Percentiles rank a stretch among this genome's conserved stretches.
Evolutionary conservation across 2,329 filamentous ascomycete species (phyloP).

Genomic region (Penicillium occitanis): DNA sequence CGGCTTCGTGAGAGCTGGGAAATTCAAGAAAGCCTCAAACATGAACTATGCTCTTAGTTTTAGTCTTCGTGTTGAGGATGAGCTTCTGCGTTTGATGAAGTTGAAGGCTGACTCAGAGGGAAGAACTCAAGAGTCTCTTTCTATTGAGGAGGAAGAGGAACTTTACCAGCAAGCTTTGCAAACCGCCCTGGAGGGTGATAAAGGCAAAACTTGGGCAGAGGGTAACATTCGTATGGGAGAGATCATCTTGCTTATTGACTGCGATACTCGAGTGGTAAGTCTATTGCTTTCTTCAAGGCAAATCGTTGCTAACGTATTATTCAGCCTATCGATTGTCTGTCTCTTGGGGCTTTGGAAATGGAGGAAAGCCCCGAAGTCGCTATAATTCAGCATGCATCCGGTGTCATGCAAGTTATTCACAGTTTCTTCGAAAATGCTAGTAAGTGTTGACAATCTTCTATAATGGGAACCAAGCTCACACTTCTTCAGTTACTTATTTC

Average conservation of each 20-base stretch:
- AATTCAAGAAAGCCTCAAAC: constrained; percentile 73
- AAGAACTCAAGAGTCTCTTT: constrained; percentile 18
- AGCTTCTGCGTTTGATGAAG: constrained; percentile 46
- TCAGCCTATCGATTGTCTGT: constrained; percentile 61
- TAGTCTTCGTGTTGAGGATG: constrained; percentile 62
- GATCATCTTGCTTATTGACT: constrained; percentile 71
- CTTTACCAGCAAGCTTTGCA: constrained; percentile 33
- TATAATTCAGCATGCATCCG: constrained; percentile 70
- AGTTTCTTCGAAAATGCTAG: constrained; percentile 72
- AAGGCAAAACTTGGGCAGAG: constrained; percentile 56
- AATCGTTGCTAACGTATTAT: not conserved
- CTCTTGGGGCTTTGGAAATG: constrained; percentile 73
- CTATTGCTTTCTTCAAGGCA: not conserved
- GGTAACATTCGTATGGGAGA: constrained; percentile 84
- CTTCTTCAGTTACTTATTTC: constrained; percentile 63
- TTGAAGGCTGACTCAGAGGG: constrained; percentile 22
- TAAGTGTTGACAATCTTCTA: not conserved
- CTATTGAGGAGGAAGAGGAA: constrained; percentile 44
- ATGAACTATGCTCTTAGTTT: constrained; percentile 70
- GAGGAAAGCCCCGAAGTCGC: constrained; percentile 67
- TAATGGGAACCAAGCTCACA: not conserved
- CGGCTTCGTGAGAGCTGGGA: constrained; percentile 57
- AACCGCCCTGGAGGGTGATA: constrained; percentile 53
- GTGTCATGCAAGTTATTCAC: constrained; percentile 73
- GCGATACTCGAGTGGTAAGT: constrained; percentile 61